Base-by-base conservation (phyloP, 2,329 filamentous ascomycete genomes). In the Diplodia intermedia region DNA sequence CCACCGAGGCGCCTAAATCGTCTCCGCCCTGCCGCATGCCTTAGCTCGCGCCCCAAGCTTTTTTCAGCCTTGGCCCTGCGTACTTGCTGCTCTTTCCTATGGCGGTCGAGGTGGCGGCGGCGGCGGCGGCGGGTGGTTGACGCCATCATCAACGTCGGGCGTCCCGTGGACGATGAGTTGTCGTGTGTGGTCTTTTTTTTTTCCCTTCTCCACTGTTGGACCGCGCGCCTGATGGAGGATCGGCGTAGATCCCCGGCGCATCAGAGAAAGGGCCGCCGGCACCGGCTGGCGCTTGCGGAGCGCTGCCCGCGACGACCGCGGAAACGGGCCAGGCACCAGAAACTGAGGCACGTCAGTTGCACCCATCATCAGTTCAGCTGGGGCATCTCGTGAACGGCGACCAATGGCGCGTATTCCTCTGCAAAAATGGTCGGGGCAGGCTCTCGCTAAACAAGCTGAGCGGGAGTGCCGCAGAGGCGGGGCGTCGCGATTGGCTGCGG, bases 41-140 rank as follows among this genome's bases (percentile, higher is more conserved):
- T 60, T 60, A 23, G 55, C 55, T 60, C 55, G 55, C 55, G 55
- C 55, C 15, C 55, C 36, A 60, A 60, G 55, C 55, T 60, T 60
- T 57, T 60, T 18, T 12, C 15, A 18, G 5, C 38, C 38, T n/a
- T 47, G 40, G 6, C 40, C 40, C 40, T 47, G 40, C 15, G 3
- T 47, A 47, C 18, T 11, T 11, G 40, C 40, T 8, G 40, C 40
- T 54, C 20, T 20, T n/a, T 54, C 14, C 12, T 29, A 12, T 8
- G 49, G 18, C 18, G 40, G 33, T 11, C 4, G 26, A 55, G 29
- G 12, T 31, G 40, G 33, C 15, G n/a, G 15, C 54, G 20, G 29
- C 29, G 29, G 29, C 33, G 31, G 31, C 31, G 31, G 31, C 31
- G 31, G 31, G 31, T 33, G 31, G 31, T 33, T 57, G 54, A 57